Percentiles rank a stretch among this genome's conserved stretches.
These are phyloP conservation scores for Porcisia hertigi DNA, from an alignment of 208 protist genomes.

Conservation along the genomic window DNA sequence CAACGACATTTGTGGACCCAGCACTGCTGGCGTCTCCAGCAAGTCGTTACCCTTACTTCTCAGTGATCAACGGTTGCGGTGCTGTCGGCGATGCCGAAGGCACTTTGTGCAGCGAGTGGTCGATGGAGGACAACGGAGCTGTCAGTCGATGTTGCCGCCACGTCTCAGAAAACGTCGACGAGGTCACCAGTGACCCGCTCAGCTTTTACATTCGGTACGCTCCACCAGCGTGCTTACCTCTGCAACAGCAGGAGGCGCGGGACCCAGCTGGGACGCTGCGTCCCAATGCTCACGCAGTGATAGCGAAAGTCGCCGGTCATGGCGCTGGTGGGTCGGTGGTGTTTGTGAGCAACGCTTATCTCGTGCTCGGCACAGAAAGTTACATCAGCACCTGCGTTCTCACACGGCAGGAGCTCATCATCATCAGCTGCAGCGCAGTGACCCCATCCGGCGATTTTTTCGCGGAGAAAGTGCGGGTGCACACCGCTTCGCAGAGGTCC, in stretches of 20 bases:
- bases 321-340: conserved; percentile 13
- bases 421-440: conserved; percentile 65
- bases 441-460: conserved; percentile 63
- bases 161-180: conserved; percentile 29
- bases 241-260: conserved; percentile 18
- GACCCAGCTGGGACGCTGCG: conserved; percentile 14
- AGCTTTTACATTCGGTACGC: conserved; percentile 59
- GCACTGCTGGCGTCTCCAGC: conserved; percentile 29
- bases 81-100: not conserved
- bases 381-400: conserved; percentile 59
- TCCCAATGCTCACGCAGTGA: conserved; percentile 41
- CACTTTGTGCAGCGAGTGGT: conserved; percentile 30
- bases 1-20: conserved; percentile 53
- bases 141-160: conserved; percentile 32
- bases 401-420: conserved; percentile 57
- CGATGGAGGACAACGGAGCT: conserved; percentile 31
- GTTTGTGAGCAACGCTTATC: conserved; percentile 70
- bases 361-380: conserved; percentile 54
- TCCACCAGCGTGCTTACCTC: conserved; percentile 49
- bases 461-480: conserved; percentile 46
- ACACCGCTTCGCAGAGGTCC: conserved; percentile 46
- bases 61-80: conserved; percentile 14
- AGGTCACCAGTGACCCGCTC: conserved; percentile 44
- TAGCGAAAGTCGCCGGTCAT: conserved; percentile 48
- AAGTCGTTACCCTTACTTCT: conserved; percentile 27